A percentile compares a stretch with the other conserved stretches of the same genome.
phyloP scores from a whole-genome alignment of 441 rosid genomes.

The Populus hybrid region DNA sequence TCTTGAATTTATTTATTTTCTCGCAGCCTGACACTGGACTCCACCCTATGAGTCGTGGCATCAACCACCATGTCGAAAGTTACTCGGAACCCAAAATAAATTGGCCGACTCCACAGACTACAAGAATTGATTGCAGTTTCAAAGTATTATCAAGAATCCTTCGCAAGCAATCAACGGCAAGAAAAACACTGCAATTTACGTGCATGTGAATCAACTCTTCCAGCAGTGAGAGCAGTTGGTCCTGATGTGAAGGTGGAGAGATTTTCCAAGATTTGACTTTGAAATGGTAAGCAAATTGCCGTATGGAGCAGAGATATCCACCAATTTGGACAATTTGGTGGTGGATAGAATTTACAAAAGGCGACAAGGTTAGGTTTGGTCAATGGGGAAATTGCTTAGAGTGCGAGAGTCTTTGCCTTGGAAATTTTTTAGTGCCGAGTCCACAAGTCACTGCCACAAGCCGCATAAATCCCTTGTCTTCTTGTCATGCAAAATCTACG shows the following conservation, averaged over 20 bases:
- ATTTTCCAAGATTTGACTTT: slow-evolving; percentile 10
- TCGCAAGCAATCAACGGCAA: not conserved
- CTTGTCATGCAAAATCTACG: not conserved
- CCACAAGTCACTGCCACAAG: not conserved
- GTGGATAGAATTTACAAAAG: not conserved
- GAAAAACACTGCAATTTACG: not conserved
- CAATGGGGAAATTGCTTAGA: not conserved
- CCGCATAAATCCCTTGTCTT: not conserved
- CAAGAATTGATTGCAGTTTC: too few species aligned
- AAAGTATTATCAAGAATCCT: not conserved
- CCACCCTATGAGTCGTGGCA: not conserved
- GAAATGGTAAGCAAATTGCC: slow-evolving; percentile 14
- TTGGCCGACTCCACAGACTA: too few species aligned
- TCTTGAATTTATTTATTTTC: not conserved
- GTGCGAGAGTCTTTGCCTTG: not conserved
- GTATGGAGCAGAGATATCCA: slow-evolving; percentile 1
- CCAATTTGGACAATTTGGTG: slow-evolving; percentile 5
- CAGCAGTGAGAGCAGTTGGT: not conserved
- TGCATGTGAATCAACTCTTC: not conserved
- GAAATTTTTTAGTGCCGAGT: not conserved
- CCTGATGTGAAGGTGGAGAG: not conserved
- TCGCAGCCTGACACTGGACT: not conserved
- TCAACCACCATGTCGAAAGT: too few species aligned
- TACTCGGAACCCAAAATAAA: too few species aligned
- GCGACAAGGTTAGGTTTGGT: not conserved